Evolutionary conservation across 345 rosid genomes (phyloP).

Genomic region (Garcia nutans): DNA sequence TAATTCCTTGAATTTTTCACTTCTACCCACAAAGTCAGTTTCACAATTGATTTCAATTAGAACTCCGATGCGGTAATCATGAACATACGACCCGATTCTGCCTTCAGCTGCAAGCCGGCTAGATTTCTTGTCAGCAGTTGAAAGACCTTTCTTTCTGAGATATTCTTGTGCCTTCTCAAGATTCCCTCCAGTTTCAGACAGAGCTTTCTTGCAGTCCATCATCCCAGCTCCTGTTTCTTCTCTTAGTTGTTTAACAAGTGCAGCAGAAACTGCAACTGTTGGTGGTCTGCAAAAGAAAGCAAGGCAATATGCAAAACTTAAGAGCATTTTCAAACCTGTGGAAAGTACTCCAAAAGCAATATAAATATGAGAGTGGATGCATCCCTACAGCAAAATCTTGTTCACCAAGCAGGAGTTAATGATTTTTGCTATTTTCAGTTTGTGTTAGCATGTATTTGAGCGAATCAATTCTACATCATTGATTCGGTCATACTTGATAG

Average conservation of each 20-base stretch:
- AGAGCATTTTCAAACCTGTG: slow-evolving; percentile 6
- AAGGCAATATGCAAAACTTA: slow-evolving; percentile 3
- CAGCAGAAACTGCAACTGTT: slow-evolving; percentile 57
- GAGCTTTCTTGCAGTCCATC: slow-evolving; percentile 99
- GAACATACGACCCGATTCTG: slow-evolving; percentile 86
- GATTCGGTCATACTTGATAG: not conserved
- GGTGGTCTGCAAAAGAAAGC: slow-evolving; percentile 50
- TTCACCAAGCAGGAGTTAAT: not conserved
- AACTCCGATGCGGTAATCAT: slow-evolving; percentile 85
- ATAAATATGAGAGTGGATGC: not conserved
- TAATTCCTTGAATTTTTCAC: slow-evolving; percentile 71
- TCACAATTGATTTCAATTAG: slow-evolving; percentile 92
- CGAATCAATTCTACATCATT: not conserved
- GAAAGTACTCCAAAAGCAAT: not conserved
- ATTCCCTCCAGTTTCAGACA: slow-evolving; percentile 84
- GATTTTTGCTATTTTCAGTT: not conserved
- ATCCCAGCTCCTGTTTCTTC: slow-evolving; percentile 98
- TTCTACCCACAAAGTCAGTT: slow-evolving; percentile 81
- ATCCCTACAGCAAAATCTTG: not conserved
- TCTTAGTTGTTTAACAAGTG: slow-evolving; percentile 84
- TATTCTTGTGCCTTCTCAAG: slow-evolving; percentile 93
- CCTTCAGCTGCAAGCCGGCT: slow-evolving; percentile 95
- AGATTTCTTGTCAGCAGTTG: slow-evolving; percentile 92
- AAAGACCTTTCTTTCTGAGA: slow-evolving; percentile 92
- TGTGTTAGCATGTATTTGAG: not conserved